Evolutionary conservation across 2,329 filamentous ascomycete genomes (phyloP), one percentile per base, ranked within the genome.

Genomic region (Stromatinia cepivora): DNA sequence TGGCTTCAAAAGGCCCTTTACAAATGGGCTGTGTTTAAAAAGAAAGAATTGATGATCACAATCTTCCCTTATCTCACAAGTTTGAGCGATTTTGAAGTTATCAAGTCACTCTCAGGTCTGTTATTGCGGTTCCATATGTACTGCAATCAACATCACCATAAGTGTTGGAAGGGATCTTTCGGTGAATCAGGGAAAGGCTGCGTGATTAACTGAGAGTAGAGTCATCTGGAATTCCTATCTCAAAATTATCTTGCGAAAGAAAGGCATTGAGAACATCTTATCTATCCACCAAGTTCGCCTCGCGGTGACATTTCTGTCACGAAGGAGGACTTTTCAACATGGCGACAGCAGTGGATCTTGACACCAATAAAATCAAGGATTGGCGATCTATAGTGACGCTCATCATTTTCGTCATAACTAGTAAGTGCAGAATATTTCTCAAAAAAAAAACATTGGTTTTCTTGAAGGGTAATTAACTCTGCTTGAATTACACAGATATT

Each of bases 311-410:
- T 50, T 53, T 17, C 13, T 39, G 13, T 67, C 53, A 46, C n/a
- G 4, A 52, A 34, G 31, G 20, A n/a, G 31, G 20, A 17, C 20
- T 62, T 36, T 45, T 50, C 31, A 52, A 9, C 31, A 64, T 64
- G 66, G 20, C 57, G 57, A 10, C 63, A 57, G 13, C 57, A 46
- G 66, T 53, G 20, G 59, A 54, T 25, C n/a, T 84, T 15, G 81
- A 87, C 71, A 88, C 86, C 36, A 78, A 78, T 61, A 79, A 84
- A 73, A 92, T 92, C 75, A 84, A 79, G 67, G 79, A 85, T 69
- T 92, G 89, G 90, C 83, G 86, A 63, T 91, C 90, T 22, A 92
- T 92, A 63, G 79, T 92, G 69, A 92, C 89, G 0, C 82, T 92
- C 46, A 80, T 92, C 66, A 84, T 89, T 57, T 92, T 92, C 75